Conservation (phyloP, 192 early-diverging fungal genomes). For the Hyaloraphidium curvatum region DNA sequence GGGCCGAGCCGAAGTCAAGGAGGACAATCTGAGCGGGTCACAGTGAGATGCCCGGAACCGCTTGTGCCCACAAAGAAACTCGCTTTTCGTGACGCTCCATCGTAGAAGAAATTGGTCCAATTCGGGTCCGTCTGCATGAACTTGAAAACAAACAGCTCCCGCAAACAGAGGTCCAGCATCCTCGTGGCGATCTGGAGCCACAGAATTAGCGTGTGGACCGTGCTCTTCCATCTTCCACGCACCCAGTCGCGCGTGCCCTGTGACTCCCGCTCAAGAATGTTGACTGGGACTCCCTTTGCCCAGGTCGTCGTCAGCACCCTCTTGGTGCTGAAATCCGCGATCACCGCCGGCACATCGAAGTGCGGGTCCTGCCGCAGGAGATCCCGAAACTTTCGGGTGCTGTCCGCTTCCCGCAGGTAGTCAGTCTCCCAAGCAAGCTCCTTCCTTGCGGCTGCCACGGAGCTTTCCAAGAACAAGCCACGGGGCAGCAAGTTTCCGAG, state of each 20-base stretch:
- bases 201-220: constrained; percentile 6
- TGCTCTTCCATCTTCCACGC: no score
- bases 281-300: constrained; percentile 53
- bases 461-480: constrained; percentile 93
- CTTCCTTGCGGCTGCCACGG: constrained; percentile 66
- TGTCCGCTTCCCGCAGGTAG: constrained; percentile 68
- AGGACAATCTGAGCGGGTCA: constrained; percentile 35
- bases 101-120: constrained; percentile 96
- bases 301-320: constrained; percentile 66
- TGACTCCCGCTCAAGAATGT: constrained; percentile 26
- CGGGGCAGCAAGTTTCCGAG: constrained; percentile 72
- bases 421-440: constrained; percentile 91
- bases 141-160: constrained; percentile 76
- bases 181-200: constrained; percentile 40
- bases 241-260: constrained; percentile 40
- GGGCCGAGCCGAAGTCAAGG: constrained; percentile 87
- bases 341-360: constrained; percentile 47
- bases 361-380: constrained; percentile 34
- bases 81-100: constrained; percentile 31
- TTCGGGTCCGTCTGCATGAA: constrained; percentile 99
- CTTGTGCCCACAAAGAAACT: background rate
- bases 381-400: constrained; percentile 43
- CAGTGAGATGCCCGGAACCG: background rate
- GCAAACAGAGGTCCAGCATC: constrained; percentile 61
- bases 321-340: constrained; percentile 40